Evolutionary conservation across 2,329 filamentous ascomycete genomes (phyloP).

Genomic region (Ophiostoma piceae): DNA sequence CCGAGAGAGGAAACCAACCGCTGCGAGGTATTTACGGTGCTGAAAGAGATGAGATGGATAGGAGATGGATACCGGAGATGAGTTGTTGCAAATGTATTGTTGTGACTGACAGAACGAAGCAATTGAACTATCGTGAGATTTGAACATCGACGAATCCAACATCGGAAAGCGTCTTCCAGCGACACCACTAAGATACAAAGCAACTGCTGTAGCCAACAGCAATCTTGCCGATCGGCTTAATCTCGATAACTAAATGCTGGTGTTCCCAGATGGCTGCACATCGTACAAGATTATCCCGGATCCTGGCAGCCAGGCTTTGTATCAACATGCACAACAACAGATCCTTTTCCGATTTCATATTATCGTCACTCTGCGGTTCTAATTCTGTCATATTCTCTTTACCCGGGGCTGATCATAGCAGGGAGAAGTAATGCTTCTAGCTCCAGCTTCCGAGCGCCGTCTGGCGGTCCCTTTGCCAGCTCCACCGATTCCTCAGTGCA

Average conservation of each 20-base stretch:
- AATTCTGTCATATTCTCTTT: neutral
- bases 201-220: neutral
- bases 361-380: too few relatives aligned
- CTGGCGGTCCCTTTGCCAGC: neutral
- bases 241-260: too few relatives aligned
- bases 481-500: neutral
- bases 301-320: neutral
- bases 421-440: neutral
- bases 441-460: neutral
- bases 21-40: neutral
- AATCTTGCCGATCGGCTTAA: neutral
- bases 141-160: neutral
- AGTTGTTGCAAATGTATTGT: neutral
- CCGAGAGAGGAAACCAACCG: conserved; percentile 6
- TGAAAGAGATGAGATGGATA: neutral
- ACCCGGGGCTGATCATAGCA: neutral
- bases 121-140: neutral
- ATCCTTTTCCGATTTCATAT: neutral
- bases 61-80: neutral
- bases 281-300: neutral
- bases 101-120: too few relatives aligned
- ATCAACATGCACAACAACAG: neutral
- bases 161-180: neutral
- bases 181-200: too few relatives aligned
- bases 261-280: too few relatives aligned